Evolutionary conservation across 768 basidiomycete genomes (phyloP).

Genomic region (Sarcodon aspratus): DNA sequence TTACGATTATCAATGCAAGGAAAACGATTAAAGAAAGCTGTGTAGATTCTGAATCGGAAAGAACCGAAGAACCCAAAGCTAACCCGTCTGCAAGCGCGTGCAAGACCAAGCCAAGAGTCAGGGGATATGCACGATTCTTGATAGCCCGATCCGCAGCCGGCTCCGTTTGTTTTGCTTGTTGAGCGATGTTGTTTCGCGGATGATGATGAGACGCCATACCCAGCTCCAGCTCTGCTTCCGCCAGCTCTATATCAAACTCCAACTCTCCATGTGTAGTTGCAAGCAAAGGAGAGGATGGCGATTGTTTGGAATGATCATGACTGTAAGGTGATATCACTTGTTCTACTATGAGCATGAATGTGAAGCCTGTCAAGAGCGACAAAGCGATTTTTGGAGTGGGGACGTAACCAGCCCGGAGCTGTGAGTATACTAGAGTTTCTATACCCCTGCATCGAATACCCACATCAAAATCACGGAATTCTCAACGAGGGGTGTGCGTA

Average conservation of each 20-base stretch:
- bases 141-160: conserved; percentile 9
- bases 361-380: conserved; percentile 51
- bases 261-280: conserved; percentile 18
- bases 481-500: conserved; percentile 10
- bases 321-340: conserved; percentile 35
- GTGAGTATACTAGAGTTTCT: conserved; percentile 34
- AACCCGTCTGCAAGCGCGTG: conserved; percentile 91
- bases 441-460: conserved; percentile 43
- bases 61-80: conserved; percentile 73
- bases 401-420: conserved; percentile 15
- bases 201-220: conserved; percentile 10
- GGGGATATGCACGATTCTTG: conserved; percentile 42
- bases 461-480: neutral
- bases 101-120: conserved; percentile 78
- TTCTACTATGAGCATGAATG: conserved; percentile 58
- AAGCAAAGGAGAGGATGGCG: conserved; percentile 4
- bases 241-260: conserved; percentile 55
- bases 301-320: conserved; percentile 27
- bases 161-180: neutral
- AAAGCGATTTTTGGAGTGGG: conserved; percentile 47
- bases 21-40: conserved; percentile 78
- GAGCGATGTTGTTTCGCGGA: conserved; percentile 6
- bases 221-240: conserved; percentile 39
- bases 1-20: conserved; percentile 62
- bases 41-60: conserved; percentile 22